Conservation (phyloP, 192 early-diverging fungal genomes). For the Chytriomyces hyalinus region DNA sequence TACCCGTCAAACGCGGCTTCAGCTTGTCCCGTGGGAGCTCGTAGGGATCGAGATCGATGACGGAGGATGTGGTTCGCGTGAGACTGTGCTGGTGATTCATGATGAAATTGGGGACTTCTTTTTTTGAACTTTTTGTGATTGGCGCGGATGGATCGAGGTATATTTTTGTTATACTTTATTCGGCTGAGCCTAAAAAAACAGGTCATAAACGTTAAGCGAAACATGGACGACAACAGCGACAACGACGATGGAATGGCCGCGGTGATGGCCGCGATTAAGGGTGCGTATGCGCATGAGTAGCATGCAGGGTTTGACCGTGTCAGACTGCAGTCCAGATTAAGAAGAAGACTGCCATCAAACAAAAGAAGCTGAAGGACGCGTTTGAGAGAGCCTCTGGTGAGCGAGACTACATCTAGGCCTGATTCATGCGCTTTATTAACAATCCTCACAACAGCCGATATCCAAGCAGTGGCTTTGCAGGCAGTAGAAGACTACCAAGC, state of each 20-base stretch:
- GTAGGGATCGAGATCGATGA: not conserved
- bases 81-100: not conserved
- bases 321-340: not conserved
- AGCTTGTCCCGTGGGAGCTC: conserved; percentile 13
- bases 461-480: conserved; percentile 8
- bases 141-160: not conserved
- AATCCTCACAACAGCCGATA: conserved; percentile 2
- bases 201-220: not conserved
- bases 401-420: not conserved
- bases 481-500: conserved; percentile 5
- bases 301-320: not conserved
- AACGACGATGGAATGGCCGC: not conserved
- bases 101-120: not conserved
- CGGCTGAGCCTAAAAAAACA: not conserved
- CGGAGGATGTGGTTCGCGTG: conserved; percentile 1
- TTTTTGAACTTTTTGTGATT: not conserved
- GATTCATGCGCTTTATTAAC: not conserved
- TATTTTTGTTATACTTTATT: not conserved
- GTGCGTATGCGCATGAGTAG: not conserved
- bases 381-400: not conserved
- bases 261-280: not conserved
- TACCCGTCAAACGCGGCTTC: conserved; percentile 16
- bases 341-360: not conserved
- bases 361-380: conserved; percentile 5
- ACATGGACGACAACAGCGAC: not conserved